Conservation (phyloP, 2,329 filamentous ascomycete genomes). For the Aphanocladium album region DNA sequence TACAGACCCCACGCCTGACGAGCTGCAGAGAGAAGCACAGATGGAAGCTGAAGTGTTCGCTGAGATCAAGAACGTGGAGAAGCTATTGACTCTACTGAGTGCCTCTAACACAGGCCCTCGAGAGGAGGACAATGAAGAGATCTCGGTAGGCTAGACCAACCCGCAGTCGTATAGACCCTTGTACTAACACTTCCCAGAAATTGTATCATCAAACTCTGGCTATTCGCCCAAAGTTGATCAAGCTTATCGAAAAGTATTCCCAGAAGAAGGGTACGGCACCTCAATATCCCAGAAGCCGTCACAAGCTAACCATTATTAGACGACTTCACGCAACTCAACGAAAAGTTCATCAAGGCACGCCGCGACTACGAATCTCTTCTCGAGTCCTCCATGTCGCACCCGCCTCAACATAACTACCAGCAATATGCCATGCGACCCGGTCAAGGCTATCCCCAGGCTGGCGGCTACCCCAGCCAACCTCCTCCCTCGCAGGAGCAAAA, state of each 20-base stretch:
- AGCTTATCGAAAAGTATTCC: slow-evolving; percentile 97
- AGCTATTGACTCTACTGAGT: slow-evolving; percentile 81
- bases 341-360: slow-evolving; percentile 98
- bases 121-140: slow-evolving; percentile 94
- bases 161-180: not conserved
- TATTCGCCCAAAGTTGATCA: slow-evolving; percentile 94
- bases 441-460: slow-evolving; percentile 39
- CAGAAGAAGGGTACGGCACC: slow-evolving; percentile 82
- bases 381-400: slow-evolving; percentile 93
- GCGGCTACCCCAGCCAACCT: slow-evolving; percentile 37
- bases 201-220: slow-evolving; percentile 88
- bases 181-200: slow-evolving; percentile 47
- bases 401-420: slow-evolving; percentile 73
- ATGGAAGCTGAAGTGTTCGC: slow-evolving; percentile 75
- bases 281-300: not conserved
- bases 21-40: slow-evolving; percentile 89
- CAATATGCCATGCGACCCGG: slow-evolving; percentile 56
- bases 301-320: slow-evolving; percentile 49
- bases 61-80: slow-evolving; percentile 60
- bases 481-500: slow-evolving; percentile 54
- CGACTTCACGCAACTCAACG: slow-evolving; percentile 96
- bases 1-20: slow-evolving; percentile 87
- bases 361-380: slow-evolving; percentile 95
- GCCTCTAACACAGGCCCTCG: slow-evolving; percentile 74
- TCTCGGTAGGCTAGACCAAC: slow-evolving; percentile 56